Evolutionary conservation across 495 filamentous ascomycete species (phyloP).

Genomic region (Monascus purpureus): DNA sequence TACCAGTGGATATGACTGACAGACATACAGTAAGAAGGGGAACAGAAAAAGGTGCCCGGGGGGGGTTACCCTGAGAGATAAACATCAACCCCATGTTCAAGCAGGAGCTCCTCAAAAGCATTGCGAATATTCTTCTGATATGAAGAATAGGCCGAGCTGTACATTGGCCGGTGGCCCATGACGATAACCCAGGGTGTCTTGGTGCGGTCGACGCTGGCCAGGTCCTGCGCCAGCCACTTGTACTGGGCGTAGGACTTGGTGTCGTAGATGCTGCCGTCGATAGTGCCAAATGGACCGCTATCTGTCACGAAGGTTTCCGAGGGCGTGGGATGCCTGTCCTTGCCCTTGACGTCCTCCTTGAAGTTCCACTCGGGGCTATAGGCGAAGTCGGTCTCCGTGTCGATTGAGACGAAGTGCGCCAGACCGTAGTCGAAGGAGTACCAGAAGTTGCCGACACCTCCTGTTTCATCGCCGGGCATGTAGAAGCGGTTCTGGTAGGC

Average conservation of each 20-base stretch:
- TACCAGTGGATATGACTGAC: constrained; percentile 42
- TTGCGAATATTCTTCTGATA: constrained; percentile 30
- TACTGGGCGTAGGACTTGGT: constrained; percentile 35
- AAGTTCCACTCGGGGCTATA: constrained; percentile 29
- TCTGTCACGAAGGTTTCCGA: constrained; percentile 33
- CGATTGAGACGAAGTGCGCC: constrained; percentile 33
- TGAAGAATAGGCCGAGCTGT: constrained; percentile 21
- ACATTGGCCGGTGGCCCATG: constrained; percentile 46
- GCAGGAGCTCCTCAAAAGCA: constrained; percentile 41
- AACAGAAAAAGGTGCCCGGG: background rate
- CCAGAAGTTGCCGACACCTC: constrained; percentile 34
- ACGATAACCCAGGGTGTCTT: constrained; percentile 43
- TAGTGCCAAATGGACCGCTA: constrained; percentile 33
- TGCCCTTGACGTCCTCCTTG: constrained; percentile 18
- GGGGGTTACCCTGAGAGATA: constrained; percentile 29
- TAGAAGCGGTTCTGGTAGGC: constrained; percentile 34
- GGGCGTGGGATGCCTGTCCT: constrained; percentile 25
- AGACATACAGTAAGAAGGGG: background rate
- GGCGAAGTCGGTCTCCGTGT: constrained; percentile 38
- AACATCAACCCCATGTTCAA: constrained; percentile 43
- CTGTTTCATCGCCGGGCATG: constrained; percentile 25
- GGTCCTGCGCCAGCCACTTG: constrained; percentile 33
- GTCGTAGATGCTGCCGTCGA: constrained; percentile 23
- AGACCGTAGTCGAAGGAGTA: constrained; percentile 45
- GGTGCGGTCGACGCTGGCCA: constrained; percentile 30